Evolutionary conservation across 164 flowering plant genomes (phyloP).

Genomic region (Protea cynaroides): DNA sequence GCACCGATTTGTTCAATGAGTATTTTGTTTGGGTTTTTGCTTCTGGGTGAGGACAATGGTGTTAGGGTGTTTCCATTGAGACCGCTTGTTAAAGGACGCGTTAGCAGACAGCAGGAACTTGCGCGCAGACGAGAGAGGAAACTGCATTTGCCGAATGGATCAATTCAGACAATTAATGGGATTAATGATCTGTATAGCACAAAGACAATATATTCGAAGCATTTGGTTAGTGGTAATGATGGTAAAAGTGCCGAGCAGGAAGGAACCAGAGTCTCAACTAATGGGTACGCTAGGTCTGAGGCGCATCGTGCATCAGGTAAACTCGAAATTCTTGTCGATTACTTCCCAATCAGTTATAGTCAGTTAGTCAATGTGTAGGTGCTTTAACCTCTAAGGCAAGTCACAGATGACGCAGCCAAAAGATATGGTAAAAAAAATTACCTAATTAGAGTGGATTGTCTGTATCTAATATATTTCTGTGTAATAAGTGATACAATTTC

Average conservation of each 20-base stretch:
- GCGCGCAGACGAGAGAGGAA: slow-evolving; percentile 7
- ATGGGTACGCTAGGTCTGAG: slow-evolving; percentile 23
- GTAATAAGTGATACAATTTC: too few species aligned
- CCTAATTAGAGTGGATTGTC: too few species aligned
- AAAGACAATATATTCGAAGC: slow-evolving; percentile 7
- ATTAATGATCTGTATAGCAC: slow-evolving; percentile 10
- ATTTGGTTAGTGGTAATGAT: slow-evolving; percentile 6
- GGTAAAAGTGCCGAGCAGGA: slow-evolving; percentile 4
- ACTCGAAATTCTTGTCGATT: slow-evolving; percentile 8
- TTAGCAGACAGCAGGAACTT: slow-evolving; percentile 18
- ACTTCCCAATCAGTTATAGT: not conserved
- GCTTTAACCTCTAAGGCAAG: too few species aligned
- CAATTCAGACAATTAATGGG: slow-evolving; percentile 13
- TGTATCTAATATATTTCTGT: too few species aligned
- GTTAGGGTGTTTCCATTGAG: slow-evolving; percentile 68
- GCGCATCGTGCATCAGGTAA: slow-evolving; percentile 32
- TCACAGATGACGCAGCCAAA: too few species aligned
- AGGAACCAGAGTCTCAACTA: slow-evolving; percentile 14
- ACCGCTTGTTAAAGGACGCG: slow-evolving; percentile 52
- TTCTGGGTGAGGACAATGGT: slow-evolving; percentile 78
- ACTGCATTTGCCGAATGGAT: slow-evolving; percentile 33
- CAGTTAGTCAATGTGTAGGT: too few species aligned
- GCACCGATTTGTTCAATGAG: slow-evolving; percentile 45
- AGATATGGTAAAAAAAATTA: too few species aligned
- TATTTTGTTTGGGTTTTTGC: slow-evolving; percentile 47